A percentile compares a stretch with the other conserved stretches of the same genome.
phyloP scores from a whole-genome alignment of 345 rosid genomes.

The Lenwebbia sp. region DNA sequence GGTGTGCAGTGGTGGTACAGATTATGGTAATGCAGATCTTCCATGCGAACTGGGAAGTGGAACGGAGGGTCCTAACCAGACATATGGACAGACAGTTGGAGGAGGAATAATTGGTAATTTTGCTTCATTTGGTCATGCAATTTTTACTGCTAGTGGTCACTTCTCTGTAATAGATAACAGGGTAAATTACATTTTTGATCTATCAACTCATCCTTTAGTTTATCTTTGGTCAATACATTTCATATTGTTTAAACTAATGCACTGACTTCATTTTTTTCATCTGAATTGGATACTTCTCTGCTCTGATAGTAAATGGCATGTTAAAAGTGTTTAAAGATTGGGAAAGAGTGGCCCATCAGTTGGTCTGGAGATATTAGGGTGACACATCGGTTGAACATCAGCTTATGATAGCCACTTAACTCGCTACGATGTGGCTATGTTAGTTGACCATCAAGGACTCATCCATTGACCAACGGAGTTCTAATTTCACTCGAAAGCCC shows the following conservation, averaged over 20 bases:
- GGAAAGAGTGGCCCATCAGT: neutral
- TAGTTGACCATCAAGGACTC: neutral
- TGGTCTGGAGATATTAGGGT: neutral
- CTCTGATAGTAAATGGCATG: neutral
- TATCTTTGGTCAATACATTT: neutral
- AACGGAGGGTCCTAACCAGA: slow-evolving; percentile 66
- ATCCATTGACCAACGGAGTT: neutral
- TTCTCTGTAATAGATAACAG: neutral
- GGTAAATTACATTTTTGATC: neutral
- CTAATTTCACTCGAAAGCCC: neutral
- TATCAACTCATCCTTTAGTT: neutral
- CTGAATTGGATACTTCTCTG: neutral
- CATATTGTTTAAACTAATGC: neutral
- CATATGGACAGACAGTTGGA: slow-evolving; percentile 58
- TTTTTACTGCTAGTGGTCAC: neutral
- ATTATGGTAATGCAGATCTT: slow-evolving; percentile 79
- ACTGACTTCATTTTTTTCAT: neutral
- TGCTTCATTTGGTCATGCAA: neutral
- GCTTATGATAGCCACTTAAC: neutral
- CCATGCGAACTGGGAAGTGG: slow-evolving; percentile 99
- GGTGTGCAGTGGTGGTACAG: slow-evolving; percentile 65
- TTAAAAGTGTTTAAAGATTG: neutral
- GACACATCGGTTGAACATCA: neutral
- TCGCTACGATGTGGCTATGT: neutral
- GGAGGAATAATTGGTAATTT: slow-evolving; percentile 92